phyloP scores from a whole-genome alignment of 2,329 filamentous ascomycete species.

The Periconia digitata region DNA sequence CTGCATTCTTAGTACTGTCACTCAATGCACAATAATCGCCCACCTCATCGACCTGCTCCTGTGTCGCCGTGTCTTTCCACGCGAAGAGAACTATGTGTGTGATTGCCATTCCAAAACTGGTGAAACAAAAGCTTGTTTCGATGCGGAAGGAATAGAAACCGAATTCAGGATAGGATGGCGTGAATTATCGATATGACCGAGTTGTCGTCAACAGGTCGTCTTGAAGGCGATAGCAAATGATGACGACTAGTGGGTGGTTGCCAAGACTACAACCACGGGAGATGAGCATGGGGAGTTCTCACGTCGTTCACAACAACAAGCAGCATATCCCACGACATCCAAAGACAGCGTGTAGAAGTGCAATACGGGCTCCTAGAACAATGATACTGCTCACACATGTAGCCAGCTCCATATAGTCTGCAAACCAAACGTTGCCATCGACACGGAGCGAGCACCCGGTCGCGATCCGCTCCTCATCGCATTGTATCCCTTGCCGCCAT shows the following conservation, averaged over 20 bases:
- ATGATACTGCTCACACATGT: neutral
- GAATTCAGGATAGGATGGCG: too few relatives aligned
- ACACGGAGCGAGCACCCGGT: neutral
- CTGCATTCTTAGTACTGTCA: constrained; percentile 9
- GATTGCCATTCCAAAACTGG: constrained; percentile 56
- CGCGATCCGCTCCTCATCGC: neutral
- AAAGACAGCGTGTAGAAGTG: neutral
- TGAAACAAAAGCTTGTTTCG: too few relatives aligned
- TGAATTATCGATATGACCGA: too few relatives aligned
- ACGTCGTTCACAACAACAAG: neutral
- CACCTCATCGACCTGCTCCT: constrained; percentile 59
- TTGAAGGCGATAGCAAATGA: neutral
- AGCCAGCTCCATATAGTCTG: neutral
- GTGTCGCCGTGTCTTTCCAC: constrained; percentile 57
- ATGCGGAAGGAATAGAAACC: too few relatives aligned
- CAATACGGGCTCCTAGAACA: neutral
- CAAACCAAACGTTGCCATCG: neutral
- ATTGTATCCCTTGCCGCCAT: constrained; percentile 19
- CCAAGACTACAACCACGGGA: neutral
- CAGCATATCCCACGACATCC: neutral
- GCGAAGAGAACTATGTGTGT: constrained; percentile 70
- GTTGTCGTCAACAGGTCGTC: too few relatives aligned
- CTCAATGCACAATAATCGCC: constrained; percentile 2
- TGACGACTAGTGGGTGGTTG: neutral
- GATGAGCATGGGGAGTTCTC: neutral